These are phyloP conservation scores for Withania somnifera DNA, from an alignment of 305 asterid genomes.

Conservation along the genomic window DNA sequence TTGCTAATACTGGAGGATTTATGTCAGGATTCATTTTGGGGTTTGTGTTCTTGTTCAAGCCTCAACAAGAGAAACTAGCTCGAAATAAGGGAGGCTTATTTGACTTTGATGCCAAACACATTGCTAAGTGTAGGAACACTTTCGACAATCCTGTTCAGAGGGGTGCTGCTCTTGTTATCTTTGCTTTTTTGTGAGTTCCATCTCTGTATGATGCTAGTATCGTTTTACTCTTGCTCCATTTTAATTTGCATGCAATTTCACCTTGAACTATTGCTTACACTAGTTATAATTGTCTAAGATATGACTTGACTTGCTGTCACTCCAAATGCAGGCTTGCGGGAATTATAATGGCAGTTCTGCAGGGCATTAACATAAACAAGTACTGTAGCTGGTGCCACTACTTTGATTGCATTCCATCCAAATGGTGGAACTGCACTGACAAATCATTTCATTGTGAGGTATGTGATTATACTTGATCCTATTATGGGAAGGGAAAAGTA, in stretches of 20 bases:
- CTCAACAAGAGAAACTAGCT: constrained; percentile 34
- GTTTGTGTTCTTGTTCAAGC: constrained; percentile 48
- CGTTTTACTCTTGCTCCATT: not conserved
- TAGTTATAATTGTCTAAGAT: not conserved
- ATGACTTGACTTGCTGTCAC: not conserved
- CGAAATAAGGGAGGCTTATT: constrained; percentile 51
- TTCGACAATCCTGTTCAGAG: constrained; percentile 53
- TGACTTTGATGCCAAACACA: constrained; percentile 39
- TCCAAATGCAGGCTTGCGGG: constrained; percentile 45
- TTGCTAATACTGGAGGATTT: constrained; percentile 71
- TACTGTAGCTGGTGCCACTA: constrained; percentile 65
- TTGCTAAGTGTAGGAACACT: constrained; percentile 30
- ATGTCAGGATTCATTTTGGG: constrained; percentile 62
- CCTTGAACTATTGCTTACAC: not conserved
- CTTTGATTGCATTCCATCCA: constrained; percentile 57
- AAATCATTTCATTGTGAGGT: constrained; percentile 59
- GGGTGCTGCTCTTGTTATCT: constrained; percentile 37
- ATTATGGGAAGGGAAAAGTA: not conserved
- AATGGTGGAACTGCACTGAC: constrained; percentile 80
- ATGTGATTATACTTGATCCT: not conserved
- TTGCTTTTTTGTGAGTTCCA: constrained; percentile 53
- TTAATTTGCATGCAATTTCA: not conserved
- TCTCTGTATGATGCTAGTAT: not conserved
- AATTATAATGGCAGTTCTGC: constrained; percentile 31
- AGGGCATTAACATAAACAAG: constrained; percentile 36